Evolutionary conservation across 2,329 filamentous ascomycete species (phyloP).

Genomic region (Aureobasidium leucospermi): DNA sequence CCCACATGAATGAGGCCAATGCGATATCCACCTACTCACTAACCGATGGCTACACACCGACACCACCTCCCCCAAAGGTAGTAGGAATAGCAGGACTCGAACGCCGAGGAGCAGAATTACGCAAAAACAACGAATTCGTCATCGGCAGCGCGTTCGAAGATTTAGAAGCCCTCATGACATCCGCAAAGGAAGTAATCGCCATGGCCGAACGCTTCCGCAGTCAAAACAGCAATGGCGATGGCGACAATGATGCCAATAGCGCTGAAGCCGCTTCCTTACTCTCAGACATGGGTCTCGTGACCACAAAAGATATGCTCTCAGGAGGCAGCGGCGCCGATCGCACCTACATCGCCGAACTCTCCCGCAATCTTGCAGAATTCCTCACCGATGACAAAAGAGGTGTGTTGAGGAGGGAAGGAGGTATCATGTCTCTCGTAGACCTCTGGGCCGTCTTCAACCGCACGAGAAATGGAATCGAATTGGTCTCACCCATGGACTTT

Average conservation of each 20-base stretch:
- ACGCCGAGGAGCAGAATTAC: constrained; percentile 71
- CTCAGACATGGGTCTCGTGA: constrained; percentile 79
- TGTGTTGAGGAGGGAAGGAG: constrained; percentile 70
- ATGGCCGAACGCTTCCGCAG: constrained; percentile 81
- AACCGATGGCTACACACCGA: constrained; percentile 24
- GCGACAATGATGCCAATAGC: constrained; percentile 44
- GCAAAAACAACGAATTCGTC: constrained; percentile 86
- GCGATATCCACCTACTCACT: constrained; percentile 19
- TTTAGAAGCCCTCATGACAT: constrained; percentile 92
- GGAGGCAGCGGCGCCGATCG: constrained; percentile 61
- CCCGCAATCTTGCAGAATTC: constrained; percentile 80
- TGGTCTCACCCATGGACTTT: constrained; percentile 87
- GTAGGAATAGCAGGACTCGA: constrained; percentile 91
- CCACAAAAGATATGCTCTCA: constrained; percentile 87
- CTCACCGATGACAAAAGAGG: constrained; percentile 77
- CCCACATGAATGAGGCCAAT: constrained; percentile 18
- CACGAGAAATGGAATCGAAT: constrained; percentile 83
- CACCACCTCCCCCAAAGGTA: constrained; percentile 43
- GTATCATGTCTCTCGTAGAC: constrained; percentile 83
- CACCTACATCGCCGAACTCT: constrained; percentile 81
- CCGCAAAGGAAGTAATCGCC: constrained; percentile 90
- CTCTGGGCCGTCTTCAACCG: constrained; percentile 94
- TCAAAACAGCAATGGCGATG: constrained; percentile 51
- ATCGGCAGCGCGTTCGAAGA: constrained; percentile 95
- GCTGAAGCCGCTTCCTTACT: constrained; percentile 68